A percentile compares a stretch with the other conserved stretches of the same genome.
phyloP scores from a whole-genome alignment of 441 rosid species.

The Arabidopsis hybrid region DNA sequence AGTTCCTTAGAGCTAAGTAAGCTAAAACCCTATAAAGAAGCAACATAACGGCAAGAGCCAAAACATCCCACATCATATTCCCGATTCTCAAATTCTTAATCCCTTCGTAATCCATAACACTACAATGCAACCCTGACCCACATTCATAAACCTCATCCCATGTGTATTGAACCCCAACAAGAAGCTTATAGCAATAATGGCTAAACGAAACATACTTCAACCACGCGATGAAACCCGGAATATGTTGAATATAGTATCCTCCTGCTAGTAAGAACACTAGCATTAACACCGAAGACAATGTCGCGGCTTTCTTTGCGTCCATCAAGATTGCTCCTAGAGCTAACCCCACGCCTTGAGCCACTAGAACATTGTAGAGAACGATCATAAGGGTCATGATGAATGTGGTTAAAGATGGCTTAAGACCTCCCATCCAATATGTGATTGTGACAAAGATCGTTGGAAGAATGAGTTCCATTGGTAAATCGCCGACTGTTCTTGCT shows the following conservation, averaged over 20 bases:
- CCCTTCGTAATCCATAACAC: constrained; percentile 76
- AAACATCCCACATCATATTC: constrained; percentile 62
- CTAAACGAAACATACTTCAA: constrained; percentile 84
- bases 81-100: constrained; percentile 58
- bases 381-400: constrained; percentile 67
- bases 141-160: constrained; percentile 64
- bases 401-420: constrained; percentile 71
- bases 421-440: constrained; percentile 97
- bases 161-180: constrained; percentile 77
- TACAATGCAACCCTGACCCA: constrained; percentile 63
- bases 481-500: constrained; percentile 77
- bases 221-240: constrained; percentile 85
- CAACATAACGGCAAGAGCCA: constrained; percentile 73
- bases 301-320: constrained; percentile 84
- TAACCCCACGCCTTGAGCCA: constrained; percentile 85
- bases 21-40: constrained; percentile 83
- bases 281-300: constrained; percentile 84
- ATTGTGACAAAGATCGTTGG: constrained; percentile 79
- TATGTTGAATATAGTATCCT: constrained; percentile 89
- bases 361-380: constrained; percentile 77
- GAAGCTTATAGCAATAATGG: constrained; percentile 84
- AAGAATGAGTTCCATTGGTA: constrained; percentile 94
- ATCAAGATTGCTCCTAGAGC: constrained; percentile 85
- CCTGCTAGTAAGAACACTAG: constrained; percentile 80
- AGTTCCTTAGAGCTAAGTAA: constrained; percentile 67